Conservation (phyloP, 768 basidiomycete species). For the Leccinum disarticulatum region DNA sequence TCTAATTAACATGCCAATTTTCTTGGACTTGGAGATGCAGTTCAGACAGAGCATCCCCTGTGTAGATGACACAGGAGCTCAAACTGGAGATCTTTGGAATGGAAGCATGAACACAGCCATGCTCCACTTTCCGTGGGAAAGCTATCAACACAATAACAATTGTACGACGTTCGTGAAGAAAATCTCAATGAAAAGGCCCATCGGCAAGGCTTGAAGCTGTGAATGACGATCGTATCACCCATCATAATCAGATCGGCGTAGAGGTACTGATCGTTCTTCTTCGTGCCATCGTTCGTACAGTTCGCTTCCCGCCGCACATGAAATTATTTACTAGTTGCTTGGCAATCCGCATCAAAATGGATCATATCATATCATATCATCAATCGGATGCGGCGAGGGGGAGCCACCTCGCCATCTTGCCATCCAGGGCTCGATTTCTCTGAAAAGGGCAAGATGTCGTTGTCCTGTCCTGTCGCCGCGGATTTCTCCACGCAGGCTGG, state of each 20-base stretch:
- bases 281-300: not conserved
- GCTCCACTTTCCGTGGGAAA: conserved; percentile 18
- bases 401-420: not conserved
- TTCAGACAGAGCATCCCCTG: conserved; percentile 5
- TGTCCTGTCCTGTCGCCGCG: not conserved
- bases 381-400: conserved; percentile 3
- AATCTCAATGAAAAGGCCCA: not conserved
- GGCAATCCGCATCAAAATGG: conserved; percentile 25
- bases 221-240: conserved; percentile 4
- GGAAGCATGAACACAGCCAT: conserved; percentile 18
- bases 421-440: conserved; percentile 4
- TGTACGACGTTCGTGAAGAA: not conserved
- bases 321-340: conserved; percentile 22
- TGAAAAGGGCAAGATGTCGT: conserved; percentile 5
- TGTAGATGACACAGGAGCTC: conserved; percentile 1
- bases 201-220: conserved; percentile 13
- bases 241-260: conserved; percentile 13
- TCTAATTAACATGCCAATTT: not conserved
- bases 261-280: not conserved
- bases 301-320: conserved; percentile 5
- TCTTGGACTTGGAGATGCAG: not conserved
- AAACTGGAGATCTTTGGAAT: not conserved
- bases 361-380: not conserved
- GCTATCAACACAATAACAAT: not conserved
- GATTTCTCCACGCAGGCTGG: not conserved